Evolutionary conservation across 768 basidiomycete species (phyloP).

Genomic region (Mycena alexandri): DNA sequence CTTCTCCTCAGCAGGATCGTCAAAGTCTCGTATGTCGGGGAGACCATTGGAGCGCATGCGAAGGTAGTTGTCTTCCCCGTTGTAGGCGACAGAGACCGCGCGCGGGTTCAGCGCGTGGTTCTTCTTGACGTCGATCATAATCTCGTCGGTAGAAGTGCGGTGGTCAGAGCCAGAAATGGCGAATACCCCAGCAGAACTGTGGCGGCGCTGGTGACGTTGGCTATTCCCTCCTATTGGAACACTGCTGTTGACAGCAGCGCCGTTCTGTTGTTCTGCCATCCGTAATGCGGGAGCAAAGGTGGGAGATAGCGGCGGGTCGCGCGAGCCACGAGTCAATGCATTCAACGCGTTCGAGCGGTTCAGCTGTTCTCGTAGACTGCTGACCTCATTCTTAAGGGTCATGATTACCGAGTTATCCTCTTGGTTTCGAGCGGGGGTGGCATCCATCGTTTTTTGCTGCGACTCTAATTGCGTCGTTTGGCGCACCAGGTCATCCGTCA

Average conservation of each 20-base stretch:
- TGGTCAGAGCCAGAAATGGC: slow-evolving; percentile 69
- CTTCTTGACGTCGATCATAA: slow-evolving; percentile 80
- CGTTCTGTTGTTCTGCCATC: slow-evolving; percentile 58
- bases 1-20: slow-evolving; percentile 96
- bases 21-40: slow-evolving; percentile 79
- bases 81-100: slow-evolving; percentile 90
- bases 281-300: slow-evolving; percentile 88
- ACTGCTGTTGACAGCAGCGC: slow-evolving; percentile 47
- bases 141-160: slow-evolving; percentile 83
- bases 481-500: slow-evolving; percentile 81
- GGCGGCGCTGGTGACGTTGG: slow-evolving; percentile 82
- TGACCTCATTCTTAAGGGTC: slow-evolving; percentile 93
- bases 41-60: slow-evolving; percentile 76
- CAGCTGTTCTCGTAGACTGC: slow-evolving; percentile 92
- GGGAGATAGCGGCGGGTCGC: slow-evolving; percentile 84
- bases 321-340: slow-evolving; percentile 80
- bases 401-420: slow-evolving; percentile 91
- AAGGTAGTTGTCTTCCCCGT: slow-evolving; percentile 81
- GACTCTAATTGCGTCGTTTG: slow-evolving; percentile 83
- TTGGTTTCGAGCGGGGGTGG: slow-evolving; percentile 71
- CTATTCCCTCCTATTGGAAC: slow-evolving; percentile 42
- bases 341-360: slow-evolving; percentile 96
- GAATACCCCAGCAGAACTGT: slow-evolving; percentile 88
- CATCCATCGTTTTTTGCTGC: slow-evolving; percentile 79
- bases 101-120: slow-evolving; percentile 80